Evolutionary conservation across 192 early-diverging fungal species (phyloP).

Genomic region (Coemansia sp.): DNA sequence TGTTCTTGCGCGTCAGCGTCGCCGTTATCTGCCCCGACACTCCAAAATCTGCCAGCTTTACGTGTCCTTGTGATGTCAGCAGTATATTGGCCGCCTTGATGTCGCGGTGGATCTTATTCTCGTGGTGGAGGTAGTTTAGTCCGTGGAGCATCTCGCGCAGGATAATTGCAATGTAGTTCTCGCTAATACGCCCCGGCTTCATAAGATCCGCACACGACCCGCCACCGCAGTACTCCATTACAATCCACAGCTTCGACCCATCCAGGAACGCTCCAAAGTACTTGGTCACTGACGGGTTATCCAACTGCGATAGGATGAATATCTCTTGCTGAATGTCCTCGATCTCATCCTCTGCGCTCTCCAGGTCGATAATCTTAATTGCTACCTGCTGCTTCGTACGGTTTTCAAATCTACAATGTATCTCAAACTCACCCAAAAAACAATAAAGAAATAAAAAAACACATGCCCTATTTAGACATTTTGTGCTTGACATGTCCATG

Average conservation of each 20-base stretch:
- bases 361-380: slow-evolving; percentile 97
- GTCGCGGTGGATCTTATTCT: slow-evolving; percentile 90
- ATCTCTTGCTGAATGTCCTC: slow-evolving; percentile 99
- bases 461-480: background rate
- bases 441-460: background rate
- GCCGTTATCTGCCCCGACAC: slow-evolving; percentile 93
- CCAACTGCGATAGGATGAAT: slow-evolving; percentile 88
- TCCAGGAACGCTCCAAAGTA: slow-evolving; percentile 93
- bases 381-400: slow-evolving; percentile 70
- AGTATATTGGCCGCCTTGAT: slow-evolving; percentile 95
- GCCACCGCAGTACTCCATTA: slow-evolving; percentile 97
- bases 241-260: slow-evolving; percentile 89
- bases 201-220: slow-evolving; percentile 94
- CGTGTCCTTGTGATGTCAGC: slow-evolving; percentile 68
- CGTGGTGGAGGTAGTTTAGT: slow-evolving; percentile 87
- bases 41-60: slow-evolving; percentile 98
- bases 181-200: slow-evolving; percentile 79
- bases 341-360: slow-evolving; percentile 96
- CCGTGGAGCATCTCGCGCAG: slow-evolving; percentile 84
- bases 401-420: slow-evolving; percentile 39
- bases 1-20: slow-evolving; percentile 91
- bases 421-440: background rate
- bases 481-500: background rate
- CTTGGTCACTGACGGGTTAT: slow-evolving; percentile 80
- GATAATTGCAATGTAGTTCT: slow-evolving; percentile 91